Percentiles rank a stretch among this genome's conserved stretches.
These are phyloP conservation scores for Ustilago loliicola DNA, from an alignment of 1,284 basidiomycete species.

Conservation along the genomic window DNA sequence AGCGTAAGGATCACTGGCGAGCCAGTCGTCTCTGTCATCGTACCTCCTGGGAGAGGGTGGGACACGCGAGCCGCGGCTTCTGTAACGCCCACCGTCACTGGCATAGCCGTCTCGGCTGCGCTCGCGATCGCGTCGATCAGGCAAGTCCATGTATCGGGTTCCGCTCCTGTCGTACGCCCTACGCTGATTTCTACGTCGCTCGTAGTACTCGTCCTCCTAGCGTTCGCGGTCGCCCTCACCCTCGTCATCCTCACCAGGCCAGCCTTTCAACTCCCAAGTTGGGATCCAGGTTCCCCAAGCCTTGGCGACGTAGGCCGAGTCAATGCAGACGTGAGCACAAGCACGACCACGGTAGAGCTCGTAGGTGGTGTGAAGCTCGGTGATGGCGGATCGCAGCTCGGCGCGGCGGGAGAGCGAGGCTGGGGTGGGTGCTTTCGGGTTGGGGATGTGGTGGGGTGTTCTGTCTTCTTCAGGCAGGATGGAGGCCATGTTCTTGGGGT, in stretches of 20 bases:
- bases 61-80: slow-evolving; percentile 14
- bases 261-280: slow-evolving; percentile 60
- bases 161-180: slow-evolving; percentile 31
- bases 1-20: slow-evolving; percentile 44
- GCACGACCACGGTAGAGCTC: slow-evolving; percentile 51
- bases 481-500: slow-evolving; percentile 55
- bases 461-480: slow-evolving; percentile 50
- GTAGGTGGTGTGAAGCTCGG: slow-evolving; percentile 53
- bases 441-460: slow-evolving; percentile 46
- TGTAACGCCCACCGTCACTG: slow-evolving; percentile 37
- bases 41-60: slow-evolving; percentile 13
- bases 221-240: slow-evolving; percentile 29
- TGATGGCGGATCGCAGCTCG: slow-evolving; percentile 55
- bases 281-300: slow-evolving; percentile 67
- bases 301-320: slow-evolving; percentile 64
- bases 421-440: slow-evolving; percentile 51
- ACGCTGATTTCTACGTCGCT: slow-evolving; percentile 34
- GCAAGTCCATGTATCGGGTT: slow-evolving; percentile 28
- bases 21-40: slow-evolving; percentile 43
- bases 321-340: slow-evolving; percentile 64
- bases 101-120: slow-evolving; percentile 31
- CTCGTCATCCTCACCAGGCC: slow-evolving; percentile 59
- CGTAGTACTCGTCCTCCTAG: slow-evolving; percentile 32
- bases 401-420: slow-evolving; percentile 54
- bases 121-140: slow-evolving; percentile 18